phyloP scores from a whole-genome alignment of 2,329 filamentous ascomycete species.

The Calycina marina region DNA sequence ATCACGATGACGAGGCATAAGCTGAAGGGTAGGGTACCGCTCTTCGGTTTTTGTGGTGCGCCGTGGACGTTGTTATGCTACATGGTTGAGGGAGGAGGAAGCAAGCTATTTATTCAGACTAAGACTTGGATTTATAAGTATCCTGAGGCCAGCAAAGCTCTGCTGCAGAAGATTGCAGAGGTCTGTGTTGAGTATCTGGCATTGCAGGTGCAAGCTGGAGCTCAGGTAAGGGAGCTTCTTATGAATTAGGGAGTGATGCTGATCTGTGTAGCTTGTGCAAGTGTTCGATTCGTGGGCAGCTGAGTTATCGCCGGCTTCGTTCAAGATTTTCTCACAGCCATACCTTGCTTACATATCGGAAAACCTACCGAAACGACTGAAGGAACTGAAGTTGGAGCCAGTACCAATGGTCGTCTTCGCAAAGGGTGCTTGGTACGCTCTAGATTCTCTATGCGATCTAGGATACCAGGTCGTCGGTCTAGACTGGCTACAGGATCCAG shows the following conservation, averaged over 20 bases:
- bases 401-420: conserved; percentile 98
- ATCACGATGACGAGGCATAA: conserved; percentile 85
- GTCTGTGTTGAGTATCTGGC: conserved; percentile 92
- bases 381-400: conserved; percentile 57
- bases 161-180: conserved; percentile 84
- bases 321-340: conserved; percentile 73
- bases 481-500: conserved; percentile 88
- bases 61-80: conserved; percentile 97
- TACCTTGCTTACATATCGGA: conserved; percentile 75
- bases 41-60: conserved; percentile 93
- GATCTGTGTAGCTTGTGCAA: conserved; percentile 54
- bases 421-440: conserved; percentile 91
- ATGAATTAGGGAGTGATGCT: conserved; percentile 2
- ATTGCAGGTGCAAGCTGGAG: conserved; percentile 81
- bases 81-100: conserved; percentile 96
- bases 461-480: conserved; percentile 90
- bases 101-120: conserved; percentile 82
- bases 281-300: conserved; percentile 98
- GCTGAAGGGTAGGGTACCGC: conserved; percentile 71
- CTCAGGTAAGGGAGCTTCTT: conserved; percentile 44
- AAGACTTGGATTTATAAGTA: conserved; percentile 98
- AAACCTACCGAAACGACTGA: conserved; percentile 60
- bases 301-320: conserved; percentile 73
- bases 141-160: conserved; percentile 59
- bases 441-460: conserved; percentile 73